Evolutionary conservation across 768 basidiomycete species (phyloP).

Genomic region (Lanmaoa rubissima): DNA sequence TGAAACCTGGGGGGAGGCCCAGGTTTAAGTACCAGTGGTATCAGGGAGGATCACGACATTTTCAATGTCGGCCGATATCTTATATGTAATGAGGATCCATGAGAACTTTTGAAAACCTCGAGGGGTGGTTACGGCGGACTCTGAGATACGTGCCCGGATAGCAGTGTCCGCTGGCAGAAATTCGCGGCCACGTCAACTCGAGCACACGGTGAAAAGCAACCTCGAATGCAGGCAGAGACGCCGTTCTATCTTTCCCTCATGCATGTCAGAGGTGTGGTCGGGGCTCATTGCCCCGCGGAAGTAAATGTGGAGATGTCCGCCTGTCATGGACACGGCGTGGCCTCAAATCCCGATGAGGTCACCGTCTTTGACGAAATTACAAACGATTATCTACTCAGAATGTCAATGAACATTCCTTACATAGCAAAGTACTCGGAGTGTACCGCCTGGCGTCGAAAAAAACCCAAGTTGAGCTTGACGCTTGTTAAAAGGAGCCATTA

Average conservation of each 20-base stretch:
- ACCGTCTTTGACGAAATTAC: too few species aligned
- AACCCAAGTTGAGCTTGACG: too few species aligned
- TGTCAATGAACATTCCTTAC: too few species aligned
- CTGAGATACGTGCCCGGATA: not conserved
- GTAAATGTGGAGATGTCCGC: not conserved
- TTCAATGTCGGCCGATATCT: not conserved
- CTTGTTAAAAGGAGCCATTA: too few species aligned
- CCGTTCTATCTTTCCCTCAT: not conserved
- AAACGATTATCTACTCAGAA: too few species aligned
- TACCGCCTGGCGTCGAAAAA: too few species aligned
- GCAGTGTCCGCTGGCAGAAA: not conserved
- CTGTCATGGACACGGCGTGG: not conserved
- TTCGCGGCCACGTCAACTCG: not conserved
- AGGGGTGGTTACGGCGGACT: not conserved
- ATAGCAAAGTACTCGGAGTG: too few species aligned
- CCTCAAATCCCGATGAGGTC: too few species aligned
- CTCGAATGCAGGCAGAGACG: not conserved
- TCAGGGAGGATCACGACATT: constrained; percentile 1
- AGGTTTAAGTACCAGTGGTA: constrained; percentile 2
- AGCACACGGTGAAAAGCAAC: not conserved
- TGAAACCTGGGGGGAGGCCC: not conserved
- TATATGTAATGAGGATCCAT: not conserved
- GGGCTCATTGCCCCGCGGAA: too few species aligned
- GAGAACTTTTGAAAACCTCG: not conserved
- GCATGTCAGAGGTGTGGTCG: not conserved